Evolutionary conservation across 2,329 filamentous ascomycete species (phyloP).

Genomic region (Trichoderma koningiopsis): DNA sequence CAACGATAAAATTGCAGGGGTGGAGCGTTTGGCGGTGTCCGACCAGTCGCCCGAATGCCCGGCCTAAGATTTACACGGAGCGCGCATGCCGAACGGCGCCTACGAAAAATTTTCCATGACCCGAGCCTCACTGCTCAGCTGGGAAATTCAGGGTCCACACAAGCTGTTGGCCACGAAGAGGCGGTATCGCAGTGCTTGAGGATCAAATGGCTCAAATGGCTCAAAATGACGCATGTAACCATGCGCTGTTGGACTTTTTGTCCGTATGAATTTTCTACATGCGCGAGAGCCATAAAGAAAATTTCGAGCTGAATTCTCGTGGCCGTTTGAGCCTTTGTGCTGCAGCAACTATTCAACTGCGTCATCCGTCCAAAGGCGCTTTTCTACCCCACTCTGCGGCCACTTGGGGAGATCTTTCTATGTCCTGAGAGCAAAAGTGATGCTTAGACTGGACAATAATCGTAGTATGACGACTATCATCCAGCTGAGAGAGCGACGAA

Average conservation of each 20-base stretch:
- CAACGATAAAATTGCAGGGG: constrained; percentile 3
- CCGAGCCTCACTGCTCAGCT: constrained; percentile 20
- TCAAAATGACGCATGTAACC: constrained; percentile 10
- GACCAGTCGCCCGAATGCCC: constrained; percentile 6
- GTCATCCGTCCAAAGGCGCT: background rate
- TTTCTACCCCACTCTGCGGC: background rate
- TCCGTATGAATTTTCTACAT: background rate
- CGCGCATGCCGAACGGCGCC: constrained; percentile 8
- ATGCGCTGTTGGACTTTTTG: background rate
- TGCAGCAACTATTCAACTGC: background rate
- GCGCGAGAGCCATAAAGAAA: background rate
- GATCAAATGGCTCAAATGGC: background rate
- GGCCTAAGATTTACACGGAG: constrained; percentile 3
- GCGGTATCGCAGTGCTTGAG: background rate
- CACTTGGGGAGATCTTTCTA: background rate
- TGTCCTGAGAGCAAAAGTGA: background rate
- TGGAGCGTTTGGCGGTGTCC: constrained; percentile 13
- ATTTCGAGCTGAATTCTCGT: background rate
- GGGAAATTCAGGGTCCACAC: constrained; percentile 11
- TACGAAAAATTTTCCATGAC: constrained; percentile 24
- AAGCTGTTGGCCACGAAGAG: background rate
- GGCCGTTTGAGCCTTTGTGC: background rate
- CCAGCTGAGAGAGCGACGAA: background rate
- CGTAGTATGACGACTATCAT: background rate
- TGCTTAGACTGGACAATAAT: background rate